Evolutionary conservation across 176 grass and related monocot species (phyloP), one percentile per base, ranked within the genome.

Genomic region (Carex myosuroides): DNA sequence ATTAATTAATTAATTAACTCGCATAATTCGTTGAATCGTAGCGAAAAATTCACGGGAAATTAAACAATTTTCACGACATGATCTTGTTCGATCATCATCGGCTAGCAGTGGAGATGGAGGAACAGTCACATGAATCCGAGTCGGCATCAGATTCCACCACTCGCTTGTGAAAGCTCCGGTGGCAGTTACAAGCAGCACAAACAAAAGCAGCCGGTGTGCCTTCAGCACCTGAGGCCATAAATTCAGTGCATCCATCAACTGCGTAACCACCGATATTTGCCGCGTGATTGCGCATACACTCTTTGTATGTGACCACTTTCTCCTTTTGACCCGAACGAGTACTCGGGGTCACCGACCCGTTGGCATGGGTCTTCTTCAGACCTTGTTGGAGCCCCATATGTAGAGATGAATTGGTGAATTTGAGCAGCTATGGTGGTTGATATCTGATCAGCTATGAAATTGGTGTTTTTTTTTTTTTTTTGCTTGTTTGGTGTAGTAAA

Each of bases 241-340:
- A 94, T 80, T 94, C 92, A 6, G 84, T 83, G 86, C 92, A 94
- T 39, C 92, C 92, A 84, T 94, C 92, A 17, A 91, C 87, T 37
- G 90, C 90, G 61, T 94, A 75, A 0, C 92, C 88, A n/a, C 92
- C 92, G 33, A 88, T 92, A 85, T 79, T 86, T 50, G 90, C 92
- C 26, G 90, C 92, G 79, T 94, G 92, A 77, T 94, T 94, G 39
- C 87, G 52, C 69, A 82, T 78, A 84, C 92, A 94, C 88, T 94
- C 90, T 4, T 80, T 80, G 71, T 94, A 94, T 37, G 57, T 8
- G 41, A 90, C 90, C 22, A 81, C 85, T 82, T 82, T 87, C 64
- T 82, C 83, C 53, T 85, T 85, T 26, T 44, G 63, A 14, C 79
- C 20, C 8, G 29, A 46, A 68, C 13, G 71, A 62, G 79, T 79